These are phyloP conservation scores for Leishmania guyanensis DNA, from an alignment of 208 protist species.

Conservation along the genomic window DNA sequence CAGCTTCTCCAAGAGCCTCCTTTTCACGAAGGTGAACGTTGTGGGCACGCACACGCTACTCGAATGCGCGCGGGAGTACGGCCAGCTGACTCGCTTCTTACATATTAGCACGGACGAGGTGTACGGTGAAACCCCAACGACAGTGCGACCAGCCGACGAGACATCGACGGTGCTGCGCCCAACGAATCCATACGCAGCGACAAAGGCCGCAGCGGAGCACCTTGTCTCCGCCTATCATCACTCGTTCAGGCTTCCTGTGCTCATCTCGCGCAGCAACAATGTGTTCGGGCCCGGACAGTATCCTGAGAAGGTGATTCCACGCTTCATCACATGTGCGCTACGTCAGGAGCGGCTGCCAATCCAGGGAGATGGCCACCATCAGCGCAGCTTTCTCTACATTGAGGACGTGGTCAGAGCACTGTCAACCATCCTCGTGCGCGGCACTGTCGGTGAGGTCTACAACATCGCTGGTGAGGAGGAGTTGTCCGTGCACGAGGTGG, in stretches of 20 bases:
- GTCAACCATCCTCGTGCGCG: conserved; percentile 64
- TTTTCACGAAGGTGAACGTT: conserved; percentile 94
- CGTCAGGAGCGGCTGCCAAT: conserved; percentile 57
- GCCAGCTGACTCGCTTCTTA: conserved; percentile 91
- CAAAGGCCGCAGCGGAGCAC: conserved; percentile 86
- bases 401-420: conserved; percentile 76
- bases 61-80: conserved; percentile 67
- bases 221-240: conserved; percentile 83
- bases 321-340: conserved; percentile 67
- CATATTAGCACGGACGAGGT: conserved; percentile 97
- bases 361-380: conserved; percentile 51
- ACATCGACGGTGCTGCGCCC: conserved; percentile 81
- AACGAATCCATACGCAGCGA: conserved; percentile 95
- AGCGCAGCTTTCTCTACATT: conserved; percentile 71
- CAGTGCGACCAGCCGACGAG: conserved; percentile 14
- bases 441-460: conserved; percentile 78
- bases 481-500: conserved; percentile 59
- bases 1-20: conserved; percentile 93
- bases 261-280: conserved; percentile 96
- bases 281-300: conserved; percentile 92
- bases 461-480: conserved; percentile 80
- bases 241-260: conserved; percentile 93
- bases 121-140: conserved; percentile 84
- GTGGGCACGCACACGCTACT: conserved; percentile 94
- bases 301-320: conserved; percentile 92